Base-by-base conservation (phyloP, 73 alveolate genomes). In the Paramecium primaurelia region DNA sequence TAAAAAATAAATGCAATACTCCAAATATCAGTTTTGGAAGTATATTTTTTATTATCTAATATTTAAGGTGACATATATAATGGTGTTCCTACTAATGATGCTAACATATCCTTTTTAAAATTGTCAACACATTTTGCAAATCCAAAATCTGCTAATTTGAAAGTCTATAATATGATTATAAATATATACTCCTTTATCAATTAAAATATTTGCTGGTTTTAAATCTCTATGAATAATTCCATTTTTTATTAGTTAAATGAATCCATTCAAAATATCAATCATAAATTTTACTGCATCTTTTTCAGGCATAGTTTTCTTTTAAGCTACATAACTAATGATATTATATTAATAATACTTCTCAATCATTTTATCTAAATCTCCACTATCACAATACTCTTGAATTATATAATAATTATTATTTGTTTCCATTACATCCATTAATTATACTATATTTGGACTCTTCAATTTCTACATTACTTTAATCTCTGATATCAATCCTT, bases 1-100 rank as follows among this genome's bases (percentile, higher is more conserved):
- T 97, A 98, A 69, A 97, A 88, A 8, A 98, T 98, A 71, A 99
- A 97, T 12, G 99, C 99, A 28, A 98, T 86, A 42, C 98, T 95
- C 99, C 99, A 98, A 16, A 98, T 97, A 92, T 98, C 99, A 77
- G 98, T 95, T 94, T 98, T 97, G 68, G 96, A 93, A 37, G 94
- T 92, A 88, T 97, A 97, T 25, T 98, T 98, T 86, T 95, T 88
- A 86, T 95, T 97, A 93, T 87, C 93, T 95, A 98, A 95, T 6
- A 97, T 97, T 77, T 97, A 97, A 2, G 99, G 99, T 58, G 97
- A 91, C 92, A 95, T 95, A 47, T 95, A 95, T 32, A 93, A 88
- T 6, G 98, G 98, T 28, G 98, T 95, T 14, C 98, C 98, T 4
- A 92, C 93, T 12, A 84, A 75, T 68, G 92, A 75, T 7, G 87